These are phyloP conservation scores for Pestalotiopsis sp. DNA, from an alignment of 2,329 filamentous ascomycete species.

Conservation along the genomic window DNA sequence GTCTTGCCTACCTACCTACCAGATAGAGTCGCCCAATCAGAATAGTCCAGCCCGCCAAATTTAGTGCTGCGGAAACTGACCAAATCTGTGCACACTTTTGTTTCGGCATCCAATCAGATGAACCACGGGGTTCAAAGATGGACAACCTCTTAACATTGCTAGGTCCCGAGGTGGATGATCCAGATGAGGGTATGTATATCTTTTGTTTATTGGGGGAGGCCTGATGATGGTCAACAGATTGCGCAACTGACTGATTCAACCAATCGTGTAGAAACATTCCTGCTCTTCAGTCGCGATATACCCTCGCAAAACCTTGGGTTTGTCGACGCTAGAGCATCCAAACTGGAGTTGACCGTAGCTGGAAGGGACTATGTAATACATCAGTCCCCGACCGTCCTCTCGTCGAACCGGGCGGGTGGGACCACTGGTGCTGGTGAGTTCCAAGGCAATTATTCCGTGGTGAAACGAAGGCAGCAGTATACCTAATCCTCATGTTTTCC, in stretches of 20 bases:
- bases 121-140: neutral
- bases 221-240: neutral
- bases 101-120: neutral
- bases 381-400: conserved; percentile 83
- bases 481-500: neutral
- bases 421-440: conserved; percentile 70
- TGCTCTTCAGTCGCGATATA: conserved; percentile 78
- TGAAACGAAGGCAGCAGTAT: neutral
- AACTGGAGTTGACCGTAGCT: conserved; percentile 69
- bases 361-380: conserved; percentile 74
- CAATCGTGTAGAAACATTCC: conserved; percentile 72
- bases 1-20: no score
- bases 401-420: conserved; percentile 72
- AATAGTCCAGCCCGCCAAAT: neutral
- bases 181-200: conserved; percentile 46
- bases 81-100: neutral
- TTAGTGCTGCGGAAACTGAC: neutral
- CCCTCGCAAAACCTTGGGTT: conserved; percentile 83
- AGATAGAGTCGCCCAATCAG: neutral
- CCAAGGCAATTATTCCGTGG: conserved; percentile 56
- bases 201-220: neutral
- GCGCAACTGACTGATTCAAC: neutral
- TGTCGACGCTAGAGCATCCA: conserved; percentile 69
- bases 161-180: conserved; percentile 48
- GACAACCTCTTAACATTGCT: conserved; percentile 24